These are phyloP conservation scores for Phellinidium pouzarii DNA, from an alignment of 1,284 basidiomycete species.

Conservation along the genomic window DNA sequence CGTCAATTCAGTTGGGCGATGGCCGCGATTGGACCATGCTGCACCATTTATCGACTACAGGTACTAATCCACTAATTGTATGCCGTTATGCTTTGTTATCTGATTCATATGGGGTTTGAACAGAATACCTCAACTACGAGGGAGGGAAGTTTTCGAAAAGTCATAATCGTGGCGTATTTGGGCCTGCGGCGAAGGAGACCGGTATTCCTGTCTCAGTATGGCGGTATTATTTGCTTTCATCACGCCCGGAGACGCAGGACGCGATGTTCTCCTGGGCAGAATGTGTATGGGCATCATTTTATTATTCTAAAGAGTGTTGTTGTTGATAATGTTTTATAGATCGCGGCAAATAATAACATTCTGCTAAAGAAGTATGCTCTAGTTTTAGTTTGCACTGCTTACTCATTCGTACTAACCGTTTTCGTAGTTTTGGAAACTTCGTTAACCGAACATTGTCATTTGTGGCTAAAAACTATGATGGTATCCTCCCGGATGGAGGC, in stretches of 20 bases:
- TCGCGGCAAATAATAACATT: conserved; percentile 91
- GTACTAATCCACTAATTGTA: conserved; percentile 32
- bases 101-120: conserved; percentile 3
- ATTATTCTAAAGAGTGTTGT: not conserved
- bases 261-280: conserved; percentile 97
- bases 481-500: conserved; percentile 72
- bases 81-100: not conserved
- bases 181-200: conserved; percentile 89
- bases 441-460: conserved; percentile 95
- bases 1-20: conserved; percentile 85
- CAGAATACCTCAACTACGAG: conserved; percentile 98
- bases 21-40: conserved; percentile 91
- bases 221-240: conserved; percentile 94
- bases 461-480: conserved; percentile 79
- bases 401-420: conserved; percentile 17
- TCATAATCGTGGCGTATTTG: conserved; percentile 95
- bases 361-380: conserved; percentile 80
- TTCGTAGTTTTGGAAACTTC: conserved; percentile 86
- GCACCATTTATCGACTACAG: conserved; percentile 93
- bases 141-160: conserved; percentile 99
- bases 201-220: conserved; percentile 92
- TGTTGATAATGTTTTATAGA: conserved; percentile 34
- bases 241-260: conserved; percentile 91
- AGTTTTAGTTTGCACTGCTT: not conserved
- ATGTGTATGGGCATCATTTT: conserved; percentile 53